Conservation (phyloP, 2,329 filamentous ascomycete species). For the Xylariaceae sp. region DNA sequence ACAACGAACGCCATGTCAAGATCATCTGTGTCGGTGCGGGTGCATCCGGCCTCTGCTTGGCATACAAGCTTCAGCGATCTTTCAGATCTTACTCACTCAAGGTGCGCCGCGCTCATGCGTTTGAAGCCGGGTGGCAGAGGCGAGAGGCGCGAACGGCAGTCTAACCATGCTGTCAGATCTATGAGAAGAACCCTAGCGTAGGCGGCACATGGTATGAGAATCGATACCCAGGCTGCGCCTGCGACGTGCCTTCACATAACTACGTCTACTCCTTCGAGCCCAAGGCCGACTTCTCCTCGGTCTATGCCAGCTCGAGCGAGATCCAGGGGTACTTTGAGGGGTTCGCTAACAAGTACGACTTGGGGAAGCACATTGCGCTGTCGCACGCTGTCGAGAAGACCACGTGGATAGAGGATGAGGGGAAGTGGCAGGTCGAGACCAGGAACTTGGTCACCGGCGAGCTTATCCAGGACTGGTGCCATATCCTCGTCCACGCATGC, state of each 20-base stretch:
- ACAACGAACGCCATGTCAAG: slow-evolving; percentile 13
- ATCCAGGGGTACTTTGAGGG: slow-evolving; percentile 38
- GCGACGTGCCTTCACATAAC: slow-evolving; percentile 9
- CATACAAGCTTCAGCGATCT: slow-evolving; percentile 42
- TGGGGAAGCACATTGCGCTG: slow-evolving; percentile 29
- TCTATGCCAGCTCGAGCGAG: slow-evolving; percentile 20
- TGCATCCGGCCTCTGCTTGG: slow-evolving; percentile 41
- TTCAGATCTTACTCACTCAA: slow-evolving; percentile 35
- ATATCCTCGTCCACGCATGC: slow-evolving; percentile 33
- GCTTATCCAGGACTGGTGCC: slow-evolving; percentile 33
- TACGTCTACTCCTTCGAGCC: slow-evolving; percentile 9
- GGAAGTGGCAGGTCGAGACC: slow-evolving; percentile 29
- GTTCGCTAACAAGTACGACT: slow-evolving; percentile 34
- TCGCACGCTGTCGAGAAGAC: slow-evolving; percentile 24
- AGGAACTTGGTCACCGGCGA: slow-evolving; percentile 24
- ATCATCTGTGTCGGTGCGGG: slow-evolving; percentile 44
- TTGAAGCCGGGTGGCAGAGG: too few species aligned
- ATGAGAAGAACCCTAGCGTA: slow-evolving; percentile 5
- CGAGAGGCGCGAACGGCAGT: too few species aligned
- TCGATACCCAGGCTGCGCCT: slow-evolving; percentile 8
- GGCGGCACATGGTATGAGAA: slow-evolving; percentile 11
- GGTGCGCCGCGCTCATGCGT: slow-evolving; percentile 3
- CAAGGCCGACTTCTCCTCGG: slow-evolving; percentile 4
- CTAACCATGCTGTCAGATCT: slow-evolving; percentile 25
- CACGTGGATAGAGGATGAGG: slow-evolving; percentile 31